phyloP scores from a whole-genome alignment of 1,139 yeast genomes.

The Zygoascus sp. region DNA sequence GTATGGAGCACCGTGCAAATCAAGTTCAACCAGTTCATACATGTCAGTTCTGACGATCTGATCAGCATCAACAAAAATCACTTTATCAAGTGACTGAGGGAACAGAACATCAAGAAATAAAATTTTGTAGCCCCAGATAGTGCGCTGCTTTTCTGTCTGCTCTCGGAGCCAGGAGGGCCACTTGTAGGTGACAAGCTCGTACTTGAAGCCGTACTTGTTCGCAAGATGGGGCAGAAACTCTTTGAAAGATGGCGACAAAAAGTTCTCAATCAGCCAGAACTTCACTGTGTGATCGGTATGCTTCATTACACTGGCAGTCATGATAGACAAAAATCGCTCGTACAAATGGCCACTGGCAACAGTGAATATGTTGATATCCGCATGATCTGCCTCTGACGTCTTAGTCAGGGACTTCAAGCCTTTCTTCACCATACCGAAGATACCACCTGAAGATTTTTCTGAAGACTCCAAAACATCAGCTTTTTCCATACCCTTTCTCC shows the following conservation, averaged over 20 bases:
- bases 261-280: conserved; percentile 85
- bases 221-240: conserved; percentile 59
- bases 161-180: conserved; percentile 90
- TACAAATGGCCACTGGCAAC: conserved; percentile 77
- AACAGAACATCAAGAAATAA: conserved; percentile 81
- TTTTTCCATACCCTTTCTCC: conserved; percentile 42
- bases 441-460: background rate
- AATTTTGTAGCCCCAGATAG: conserved; percentile 85
- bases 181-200: conserved; percentile 70
- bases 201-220: conserved; percentile 52
- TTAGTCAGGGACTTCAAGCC: conserved; percentile 7
- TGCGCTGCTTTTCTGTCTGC: conserved; percentile 72
- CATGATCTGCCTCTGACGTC: conserved; percentile 29
- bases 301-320: conserved; percentile 71
- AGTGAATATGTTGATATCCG: conserved; percentile 75
- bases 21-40: conserved; percentile 59
- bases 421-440: conserved; percentile 2
- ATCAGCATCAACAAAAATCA: conserved; percentile 84
- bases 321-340: conserved; percentile 66
- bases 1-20: conserved; percentile 72
- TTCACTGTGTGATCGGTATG: conserved; percentile 62
- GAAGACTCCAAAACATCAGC: conserved; percentile 34
- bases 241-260: conserved; percentile 65
- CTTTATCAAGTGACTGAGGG: conserved; percentile 68
- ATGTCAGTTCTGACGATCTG: conserved; percentile 73